A percentile compares a stretch with the other conserved stretches of the same genome.
These are phyloP conservation scores for Inga laurina DNA, from an alignment of 306 rosid genomes.

Conservation along the genomic window DNA sequence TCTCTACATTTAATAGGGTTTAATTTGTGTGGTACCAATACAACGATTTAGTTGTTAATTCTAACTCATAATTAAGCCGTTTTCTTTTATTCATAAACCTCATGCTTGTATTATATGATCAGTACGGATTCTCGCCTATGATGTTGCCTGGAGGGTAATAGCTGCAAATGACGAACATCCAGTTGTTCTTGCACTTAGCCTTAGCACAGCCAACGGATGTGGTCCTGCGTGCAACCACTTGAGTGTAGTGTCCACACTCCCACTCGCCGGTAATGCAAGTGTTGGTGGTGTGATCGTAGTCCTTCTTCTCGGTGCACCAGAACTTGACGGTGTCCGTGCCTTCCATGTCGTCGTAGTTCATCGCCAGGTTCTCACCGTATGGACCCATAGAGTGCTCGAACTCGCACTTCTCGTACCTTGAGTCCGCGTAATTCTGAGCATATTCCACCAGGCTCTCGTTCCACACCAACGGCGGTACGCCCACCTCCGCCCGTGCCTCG, in stretches of 20 bases:
- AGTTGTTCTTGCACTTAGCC: constrained; percentile 1
- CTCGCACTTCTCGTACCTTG: constrained; percentile 39
- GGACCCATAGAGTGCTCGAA: constrained; percentile 67
- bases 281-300: constrained; percentile 46
- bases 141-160: background rate
- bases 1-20: no score
- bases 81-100: background rate
- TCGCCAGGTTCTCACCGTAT: constrained; percentile 62
- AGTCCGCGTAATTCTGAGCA: constrained; percentile 53
- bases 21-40: no score
- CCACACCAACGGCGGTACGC: constrained; percentile 59
- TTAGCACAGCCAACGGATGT: constrained; percentile 50
- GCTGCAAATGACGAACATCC: constrained; percentile 6
- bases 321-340: constrained; percentile 50
- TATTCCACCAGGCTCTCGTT: constrained; percentile 48
- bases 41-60: background rate
- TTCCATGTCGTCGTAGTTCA: constrained; percentile 39
- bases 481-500: constrained; percentile 53
- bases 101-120: background rate
- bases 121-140: background rate
- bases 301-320: constrained; percentile 60
- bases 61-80: background rate
- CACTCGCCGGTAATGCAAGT: constrained; percentile 41
- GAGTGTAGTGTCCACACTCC: constrained; percentile 76
- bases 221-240: constrained; percentile 51